phyloP scores from a whole-genome alignment of 345 rosid species.

The Cardamine resedifolia region DNA sequence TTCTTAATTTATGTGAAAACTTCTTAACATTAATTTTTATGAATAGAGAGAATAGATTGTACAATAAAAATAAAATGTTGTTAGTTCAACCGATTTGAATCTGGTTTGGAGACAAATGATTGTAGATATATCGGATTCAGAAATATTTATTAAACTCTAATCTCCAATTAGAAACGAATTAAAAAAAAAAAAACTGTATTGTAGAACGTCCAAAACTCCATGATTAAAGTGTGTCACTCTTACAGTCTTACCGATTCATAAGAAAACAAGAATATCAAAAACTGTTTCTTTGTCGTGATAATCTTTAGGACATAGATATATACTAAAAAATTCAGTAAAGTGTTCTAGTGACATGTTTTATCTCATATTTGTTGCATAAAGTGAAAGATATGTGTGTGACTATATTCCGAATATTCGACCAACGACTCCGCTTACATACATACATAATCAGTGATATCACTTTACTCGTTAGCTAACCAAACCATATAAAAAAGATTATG shows the following conservation, averaged over 20 bases:
- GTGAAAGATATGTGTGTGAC: slow-evolving; percentile 10
- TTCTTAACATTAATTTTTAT: too few species aligned
- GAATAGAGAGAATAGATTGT: too few species aligned
- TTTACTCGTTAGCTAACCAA: background rate
- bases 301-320: background rate
- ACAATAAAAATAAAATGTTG: background rate
- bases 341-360: background rate
- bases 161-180: background rate
- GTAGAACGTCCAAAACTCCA: background rate
- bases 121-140: background rate
- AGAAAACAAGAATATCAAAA: background rate
- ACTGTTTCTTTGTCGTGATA: background rate
- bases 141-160: background rate
- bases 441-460: background rate
- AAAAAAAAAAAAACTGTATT: background rate
- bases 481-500: background rate
- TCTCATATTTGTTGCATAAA: slow-evolving; percentile 10
- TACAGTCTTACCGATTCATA: background rate
- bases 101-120: background rate
- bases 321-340: background rate
- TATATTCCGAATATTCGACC: slow-evolving; percentile 30
- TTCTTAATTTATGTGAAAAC: too few species aligned
- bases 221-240: background rate
- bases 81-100: background rate
- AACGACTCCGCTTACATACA: slow-evolving; percentile 7